A percentile compares a stretch with the other conserved stretches of the same genome.
phyloP scores from a whole-genome alignment of 2,329 filamentous ascomycete species.

The Neopestalotiopsis sp. region DNA sequence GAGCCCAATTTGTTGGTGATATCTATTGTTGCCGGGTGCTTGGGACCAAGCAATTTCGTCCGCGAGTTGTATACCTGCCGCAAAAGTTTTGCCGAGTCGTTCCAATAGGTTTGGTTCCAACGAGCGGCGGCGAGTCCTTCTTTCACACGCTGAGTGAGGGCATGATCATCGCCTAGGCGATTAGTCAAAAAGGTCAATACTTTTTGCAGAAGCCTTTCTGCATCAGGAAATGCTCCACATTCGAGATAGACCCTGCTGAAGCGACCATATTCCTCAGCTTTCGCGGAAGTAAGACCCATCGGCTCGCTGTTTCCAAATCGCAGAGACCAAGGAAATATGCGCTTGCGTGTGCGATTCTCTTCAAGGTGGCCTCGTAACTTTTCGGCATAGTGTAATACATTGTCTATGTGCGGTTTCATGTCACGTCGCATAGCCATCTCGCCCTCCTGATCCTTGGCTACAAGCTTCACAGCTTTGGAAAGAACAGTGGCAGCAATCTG shows the following conservation, averaged over 20 bases:
- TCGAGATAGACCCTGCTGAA: slow-evolving; percentile 24
- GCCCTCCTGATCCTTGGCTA: slow-evolving; percentile 17
- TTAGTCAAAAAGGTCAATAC: slow-evolving; percentile 17
- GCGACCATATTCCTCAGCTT: slow-evolving; percentile 13
- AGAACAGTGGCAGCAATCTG: slow-evolving; percentile 22
- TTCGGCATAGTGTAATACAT: neutral
- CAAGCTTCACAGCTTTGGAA: slow-evolving; percentile 11
- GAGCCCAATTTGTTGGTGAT: slow-evolving; percentile 14
- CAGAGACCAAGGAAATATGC: too few relatives aligned
- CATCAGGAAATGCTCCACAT: slow-evolving; percentile 21
- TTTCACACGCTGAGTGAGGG: slow-evolving; percentile 17
- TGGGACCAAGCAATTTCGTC: neutral
- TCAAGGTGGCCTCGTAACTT: too few relatives aligned
- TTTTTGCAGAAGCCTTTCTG: slow-evolving; percentile 16
- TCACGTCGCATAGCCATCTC: slow-evolving; percentile 20
- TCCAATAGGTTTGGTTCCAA: slow-evolving; percentile 4
- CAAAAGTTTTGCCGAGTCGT: slow-evolving; percentile 11
- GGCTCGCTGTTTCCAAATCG: too few relatives aligned
- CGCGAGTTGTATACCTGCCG: slow-evolving; percentile 10
- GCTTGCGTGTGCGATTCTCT: too few relatives aligned
- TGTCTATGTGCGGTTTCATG: slow-evolving; percentile 23
- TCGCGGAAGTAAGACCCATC: too few relatives aligned
- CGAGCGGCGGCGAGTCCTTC: slow-evolving; percentile 2
- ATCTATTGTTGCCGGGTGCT: slow-evolving; percentile 10
- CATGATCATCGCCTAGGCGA: slow-evolving; percentile 20